Evolutionary conservation across 176 grass and related monocot genomes (phyloP), one percentile per base, ranked within the genome.

Genomic region (Eremochloa ophiuroides): DNA sequence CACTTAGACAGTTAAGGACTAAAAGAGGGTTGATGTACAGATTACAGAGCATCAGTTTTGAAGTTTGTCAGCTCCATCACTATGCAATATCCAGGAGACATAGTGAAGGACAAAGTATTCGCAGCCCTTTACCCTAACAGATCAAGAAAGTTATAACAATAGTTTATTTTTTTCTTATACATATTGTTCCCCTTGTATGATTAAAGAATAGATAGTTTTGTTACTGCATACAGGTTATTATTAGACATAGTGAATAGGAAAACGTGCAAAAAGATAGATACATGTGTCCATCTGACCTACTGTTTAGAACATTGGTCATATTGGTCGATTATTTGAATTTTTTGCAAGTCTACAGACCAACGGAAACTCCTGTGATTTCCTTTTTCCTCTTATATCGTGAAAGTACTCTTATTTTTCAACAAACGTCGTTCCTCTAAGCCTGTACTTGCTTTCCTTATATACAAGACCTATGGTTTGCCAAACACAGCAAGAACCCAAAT

Each of bases 11-110:
- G 42, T 18, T 66, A 46, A 47, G 35, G 37, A 12, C 23, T 39
- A 25, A 25, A 44, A 71, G 79, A 89, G 77, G 65, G 55, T 80
- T 46, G 4, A 18, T 85, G 73, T 86, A 82, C 83, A 86, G 73
- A 74, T 17, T 90, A 82, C 78, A 86, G 78, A 74, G 58, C 79
- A 74, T 78, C 66, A 31, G 40, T 78, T 77, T 85, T 89, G 58
- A 66, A 82, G 67, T 25, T 67, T 59, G 37, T 46, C 7, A 64
- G 46, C 41, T 71, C 66, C 69, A 38, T 68, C 28, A 44, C 20
- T 63, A 23, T 50, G 41, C 50, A 44, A 7, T 88, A 23, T 63
- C 53, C 53, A 23, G 38, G 27, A 42, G 20, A 81, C 53, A 66
- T 35, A 77, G 38, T 22, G 82, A 48, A 37, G 5, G 30, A 79